Conservation (phyloP, 2,329 filamentous ascomycete genomes). For the Coniochaeta sp. region DNA sequence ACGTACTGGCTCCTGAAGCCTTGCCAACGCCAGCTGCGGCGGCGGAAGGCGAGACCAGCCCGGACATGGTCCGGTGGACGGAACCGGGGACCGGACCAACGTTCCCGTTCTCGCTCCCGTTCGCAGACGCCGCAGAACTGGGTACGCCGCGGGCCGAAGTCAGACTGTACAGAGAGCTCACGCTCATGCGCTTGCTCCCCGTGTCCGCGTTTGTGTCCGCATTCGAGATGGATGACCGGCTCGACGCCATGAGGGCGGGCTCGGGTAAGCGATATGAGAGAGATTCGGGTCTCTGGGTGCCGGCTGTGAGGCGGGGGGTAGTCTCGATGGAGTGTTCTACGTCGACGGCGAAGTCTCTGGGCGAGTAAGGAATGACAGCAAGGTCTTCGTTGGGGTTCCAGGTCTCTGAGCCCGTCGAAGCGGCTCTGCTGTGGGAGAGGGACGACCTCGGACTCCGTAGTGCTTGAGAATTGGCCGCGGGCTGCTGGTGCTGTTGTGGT, state of each 20-base stretch:
- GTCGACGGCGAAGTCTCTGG: slow-evolving; percentile 11
- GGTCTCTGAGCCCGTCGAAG: slow-evolving; percentile 33
- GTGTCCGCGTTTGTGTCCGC: slow-evolving; percentile 26
- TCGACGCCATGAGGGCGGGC: slow-evolving; percentile 26
- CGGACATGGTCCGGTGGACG: slow-evolving; percentile 33
- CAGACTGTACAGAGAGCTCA: slow-evolving; percentile 66
- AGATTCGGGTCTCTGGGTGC: slow-evolving; percentile 16
- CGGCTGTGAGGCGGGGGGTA: slow-evolving; percentile 36
- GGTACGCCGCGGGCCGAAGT: slow-evolving; percentile 50
- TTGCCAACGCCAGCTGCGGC: slow-evolving; percentile 23
- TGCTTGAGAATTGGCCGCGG: background rate
- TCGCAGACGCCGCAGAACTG: slow-evolving; percentile 44
- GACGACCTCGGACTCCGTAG: slow-evolving; percentile 34
- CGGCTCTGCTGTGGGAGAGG: slow-evolving; percentile 32
- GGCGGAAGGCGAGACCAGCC: slow-evolving; percentile 35
- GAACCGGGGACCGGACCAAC: slow-evolving; percentile 19
- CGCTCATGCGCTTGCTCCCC: slow-evolving; percentile 55
- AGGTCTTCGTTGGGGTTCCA: slow-evolving; percentile 26
- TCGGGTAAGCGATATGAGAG: slow-evolving; percentile 37
- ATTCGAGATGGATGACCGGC: slow-evolving; percentile 42
- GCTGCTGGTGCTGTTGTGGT: slow-evolving; percentile 2
- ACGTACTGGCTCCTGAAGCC: slow-evolving; percentile 13
- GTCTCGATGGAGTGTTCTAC: slow-evolving; percentile 17
- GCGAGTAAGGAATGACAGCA: slow-evolving; percentile 5
- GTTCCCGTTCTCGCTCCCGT: slow-evolving; percentile 40